A percentile compares a stretch with the other conserved stretches of the same genome.
phyloP scores from a whole-genome alignment of 345 rosid species.

The Balakata baccata region DNA sequence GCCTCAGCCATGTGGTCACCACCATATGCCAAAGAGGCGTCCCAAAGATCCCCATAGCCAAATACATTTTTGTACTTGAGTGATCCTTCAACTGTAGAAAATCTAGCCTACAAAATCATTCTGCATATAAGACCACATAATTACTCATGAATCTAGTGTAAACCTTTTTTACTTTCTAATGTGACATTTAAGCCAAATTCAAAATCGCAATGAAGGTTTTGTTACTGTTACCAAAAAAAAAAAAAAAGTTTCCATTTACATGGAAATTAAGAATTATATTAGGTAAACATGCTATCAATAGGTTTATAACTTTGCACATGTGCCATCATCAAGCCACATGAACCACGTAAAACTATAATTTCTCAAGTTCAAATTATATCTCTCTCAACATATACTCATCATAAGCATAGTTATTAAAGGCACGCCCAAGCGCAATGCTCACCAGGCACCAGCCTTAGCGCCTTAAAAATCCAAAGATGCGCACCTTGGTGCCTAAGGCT shows the following conservation, averaged over 20 bases:
- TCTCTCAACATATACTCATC: neutral
- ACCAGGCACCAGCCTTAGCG: too few relatives aligned
- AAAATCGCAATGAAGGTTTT: neutral
- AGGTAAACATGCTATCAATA: neutral
- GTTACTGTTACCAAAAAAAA: too few relatives aligned
- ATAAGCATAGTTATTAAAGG: neutral
- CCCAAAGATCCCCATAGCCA: constrained; percentile 96
- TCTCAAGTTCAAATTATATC: neutral
- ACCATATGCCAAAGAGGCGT: constrained; percentile 73
- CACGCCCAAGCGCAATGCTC: too few relatives aligned
- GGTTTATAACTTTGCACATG: neutral
- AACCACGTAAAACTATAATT: neutral
- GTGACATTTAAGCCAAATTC: neutral
- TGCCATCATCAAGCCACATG: neutral
- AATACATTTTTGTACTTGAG: constrained; percentile 74
- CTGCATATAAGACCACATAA: constrained; percentile 14
- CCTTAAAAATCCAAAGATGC: too few relatives aligned
- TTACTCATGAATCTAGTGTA: neutral
- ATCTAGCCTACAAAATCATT: constrained; percentile 60
- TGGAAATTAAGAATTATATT: neutral
- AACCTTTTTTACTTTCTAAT: neutral
- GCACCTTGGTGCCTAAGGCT: too few relatives aligned
- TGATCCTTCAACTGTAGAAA: constrained; percentile 78
- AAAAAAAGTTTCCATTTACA: neutral
- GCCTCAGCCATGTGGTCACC: constrained; percentile 75